These are phyloP conservation scores for Micromonas pusilla DNA, from an alignment of 139 green algal species.

Conservation along the genomic window DNA sequence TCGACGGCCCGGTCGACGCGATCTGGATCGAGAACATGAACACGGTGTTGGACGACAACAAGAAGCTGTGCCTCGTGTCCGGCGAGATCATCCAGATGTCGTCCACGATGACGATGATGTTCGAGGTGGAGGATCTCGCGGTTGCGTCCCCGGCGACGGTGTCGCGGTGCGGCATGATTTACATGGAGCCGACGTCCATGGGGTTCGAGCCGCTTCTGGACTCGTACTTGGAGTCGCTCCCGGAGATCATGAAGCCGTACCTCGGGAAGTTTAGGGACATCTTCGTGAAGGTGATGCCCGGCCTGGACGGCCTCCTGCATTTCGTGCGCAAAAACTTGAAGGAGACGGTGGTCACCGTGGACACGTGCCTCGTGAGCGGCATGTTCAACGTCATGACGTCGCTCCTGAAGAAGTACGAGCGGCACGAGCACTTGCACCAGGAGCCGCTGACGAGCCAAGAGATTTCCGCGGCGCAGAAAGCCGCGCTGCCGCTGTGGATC, in stretches of 20 bases:
- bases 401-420: slow-evolving; percentile 38
- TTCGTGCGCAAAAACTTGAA: slow-evolving; percentile 59
- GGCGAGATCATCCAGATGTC: slow-evolving; percentile 77
- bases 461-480: slow-evolving; percentile 26
- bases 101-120: slow-evolving; percentile 79
- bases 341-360: slow-evolving; percentile 65
- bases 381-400: slow-evolving; percentile 69
- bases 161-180: slow-evolving; percentile 71
- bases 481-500: slow-evolving; percentile 52
- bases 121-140: slow-evolving; percentile 54
- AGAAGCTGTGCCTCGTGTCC: slow-evolving; percentile 77
- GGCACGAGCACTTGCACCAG: neutral
- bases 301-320: slow-evolving; percentile 48
- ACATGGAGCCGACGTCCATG: slow-evolving; percentile 68
- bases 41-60: slow-evolving; percentile 77
- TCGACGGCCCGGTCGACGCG: slow-evolving; percentile 66
- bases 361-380: slow-evolving; percentile 55
- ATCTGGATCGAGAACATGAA: slow-evolving; percentile 59
- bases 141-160: slow-evolving; percentile 71
- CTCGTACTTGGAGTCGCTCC: slow-evolving; percentile 57
- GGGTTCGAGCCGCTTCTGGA: slow-evolving; percentile 56
- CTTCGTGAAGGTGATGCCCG: slow-evolving; percentile 56
- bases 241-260: slow-evolving; percentile 30
- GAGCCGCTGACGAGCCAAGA: slow-evolving; percentile 47
- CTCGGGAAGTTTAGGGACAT: slow-evolving; percentile 39